phyloP scores from a whole-genome alignment of 2,329 filamentous ascomycete genomes.

The Phyllosticta citriasiana region DNA sequence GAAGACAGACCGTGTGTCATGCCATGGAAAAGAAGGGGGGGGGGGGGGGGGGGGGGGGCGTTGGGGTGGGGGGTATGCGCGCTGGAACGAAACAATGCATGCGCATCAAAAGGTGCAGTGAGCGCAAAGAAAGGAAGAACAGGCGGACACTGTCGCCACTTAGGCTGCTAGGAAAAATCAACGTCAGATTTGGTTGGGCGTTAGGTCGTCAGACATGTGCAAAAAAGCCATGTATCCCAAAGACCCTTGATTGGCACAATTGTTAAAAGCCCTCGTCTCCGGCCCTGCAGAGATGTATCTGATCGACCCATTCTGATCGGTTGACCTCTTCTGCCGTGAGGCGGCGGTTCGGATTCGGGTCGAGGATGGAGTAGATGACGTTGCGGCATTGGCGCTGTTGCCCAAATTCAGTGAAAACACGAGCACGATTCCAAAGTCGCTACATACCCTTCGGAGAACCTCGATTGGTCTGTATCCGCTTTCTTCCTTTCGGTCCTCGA shows the following conservation, averaged over 20 bases:
- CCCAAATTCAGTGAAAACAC: constrained; percentile 11
- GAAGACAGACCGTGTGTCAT: constrained; percentile 14
- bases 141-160: neutral
- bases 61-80: constrained; percentile 29
- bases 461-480: constrained; percentile 96
- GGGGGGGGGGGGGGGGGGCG: no score
- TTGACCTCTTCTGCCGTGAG: constrained; percentile 94
- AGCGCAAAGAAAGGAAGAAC: constrained; percentile 10
- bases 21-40: constrained; percentile 19
- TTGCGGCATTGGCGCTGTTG: constrained; percentile 86
- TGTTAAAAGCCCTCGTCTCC: constrained; percentile 83
- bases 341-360: constrained; percentile 83
- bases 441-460: constrained; percentile 74
- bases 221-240: constrained; percentile 7
- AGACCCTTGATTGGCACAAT: constrained; percentile 8
- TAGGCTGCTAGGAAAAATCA: neutral
- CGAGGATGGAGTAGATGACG: constrained; percentile 96
- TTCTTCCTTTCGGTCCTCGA: constrained; percentile 86
- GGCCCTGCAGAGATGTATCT: constrained; percentile 94
- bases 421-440: neutral
- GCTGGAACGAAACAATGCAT: constrained; percentile 21
- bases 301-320: constrained; percentile 96
- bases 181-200: neutral
- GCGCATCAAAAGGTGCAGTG: constrained; percentile 15
- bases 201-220: neutral